Evolutionary conservation across 2,329 filamentous ascomycete genomes (phyloP), one percentile per base, ranked within the genome.

Genomic region (Penicillium sclerotiorum): DNA sequence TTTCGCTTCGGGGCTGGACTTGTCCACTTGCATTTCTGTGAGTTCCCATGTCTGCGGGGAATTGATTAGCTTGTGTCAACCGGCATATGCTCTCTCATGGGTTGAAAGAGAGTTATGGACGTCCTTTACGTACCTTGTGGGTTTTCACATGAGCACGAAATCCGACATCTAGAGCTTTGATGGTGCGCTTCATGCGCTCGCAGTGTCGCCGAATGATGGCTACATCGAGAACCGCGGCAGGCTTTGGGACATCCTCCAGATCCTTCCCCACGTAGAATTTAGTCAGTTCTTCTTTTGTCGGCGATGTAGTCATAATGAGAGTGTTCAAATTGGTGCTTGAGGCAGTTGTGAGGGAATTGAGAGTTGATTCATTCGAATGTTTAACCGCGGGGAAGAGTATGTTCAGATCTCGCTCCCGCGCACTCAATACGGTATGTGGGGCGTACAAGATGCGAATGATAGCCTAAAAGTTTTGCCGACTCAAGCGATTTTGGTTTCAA

Each of bases 111-210:
- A 9, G 11, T 20, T 5, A 8, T n/a, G n/a, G n/a, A n/a, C n/a
- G n/a, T n/a, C n/a, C n/a, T n/a, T 7, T 36, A 36, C 62, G 47
- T 70, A 86, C 87, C 76, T 94, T 94, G 69, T 94, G 89, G 18
- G 88, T 91, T 72, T 94, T 94, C 52, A 93, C 83, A 67, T 94
- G 89, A 1, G 87, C 85, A 50, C 89, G 77, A 75, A 90, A 93
- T 6, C 78, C 80, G 20, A 92, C 76, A 0, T 78, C 75, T 12
- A 92, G 71, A 42, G 73, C 71, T 33, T 78, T 67, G 12, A 81
- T 79, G 0, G 87, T 81, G 11, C 83, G 75, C 6, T 90, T 80
- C 87, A 94, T 92, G 28, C 82, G 76, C 52, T 76, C 70, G 69
- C 89, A 93, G 63, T 93, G 90, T 41, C 78, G 73, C 47, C 80